Base-by-base conservation (phyloP, 257 asterid species). In the Catharanthus roseus region DNA sequence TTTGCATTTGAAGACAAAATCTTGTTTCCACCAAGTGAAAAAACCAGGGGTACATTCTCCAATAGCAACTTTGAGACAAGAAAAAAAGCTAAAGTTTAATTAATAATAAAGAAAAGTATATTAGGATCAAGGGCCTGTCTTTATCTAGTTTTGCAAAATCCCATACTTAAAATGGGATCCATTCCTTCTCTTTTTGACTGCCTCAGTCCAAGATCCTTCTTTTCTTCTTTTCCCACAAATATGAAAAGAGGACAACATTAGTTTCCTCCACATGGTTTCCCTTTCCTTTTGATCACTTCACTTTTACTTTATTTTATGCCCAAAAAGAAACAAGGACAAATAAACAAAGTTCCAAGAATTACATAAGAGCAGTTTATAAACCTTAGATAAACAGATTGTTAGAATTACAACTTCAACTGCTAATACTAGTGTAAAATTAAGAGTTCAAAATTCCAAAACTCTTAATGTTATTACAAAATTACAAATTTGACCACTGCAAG, bases 201-300 rank as follows among this genome's bases (percentile, higher is more conserved):
- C 71, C 75, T 57, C 62, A 86, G 78, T 85, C 83, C 93, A 82
- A 82, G 79, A 82, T 79, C 70, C 69, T 58, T 75, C 90, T 76
- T 85, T 72, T 69, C 76, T 67, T 69, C 77, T 67, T 75, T 68
- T 72, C 71, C n/a, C 75, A 29, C 83, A 73, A 73, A 65, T 29
- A 80, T 24, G 29, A 61, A 72, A 65, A 50, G 9, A 56, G 54
- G 70, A 76, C 29, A 68, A 67, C 81, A 83, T 75, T 76, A 69
- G 73, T 75, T 76, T 78, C 60, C 57, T 76, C 81, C 92, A 85
- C 88, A 85, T 89, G 95, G 82, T 65, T 84, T 74, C 72, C 72
- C 33, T 74, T 70, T 60, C 12, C 78, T 80, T 65, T 42, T 23
- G 23, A 41, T 84, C 86, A 85, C 86, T 80, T 73, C 72, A 83